Evolutionary conservation across 2,329 filamentous ascomycete species (phyloP).

Genomic region (Polytolypa hystricis): DNA sequence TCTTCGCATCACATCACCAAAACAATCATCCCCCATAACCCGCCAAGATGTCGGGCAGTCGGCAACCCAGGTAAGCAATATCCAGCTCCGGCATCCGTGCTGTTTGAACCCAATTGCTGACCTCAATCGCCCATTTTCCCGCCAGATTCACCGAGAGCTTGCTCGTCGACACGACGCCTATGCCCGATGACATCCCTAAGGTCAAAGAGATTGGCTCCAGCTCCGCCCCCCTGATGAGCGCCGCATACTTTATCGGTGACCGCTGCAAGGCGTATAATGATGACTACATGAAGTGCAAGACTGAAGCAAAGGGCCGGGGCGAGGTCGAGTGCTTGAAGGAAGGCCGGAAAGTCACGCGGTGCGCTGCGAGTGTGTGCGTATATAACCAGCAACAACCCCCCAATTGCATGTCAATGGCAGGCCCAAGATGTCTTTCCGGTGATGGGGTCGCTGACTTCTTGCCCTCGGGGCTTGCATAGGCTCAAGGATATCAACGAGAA

Average conservation of each 20-base stretch:
- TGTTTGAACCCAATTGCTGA: conserved; percentile 2
- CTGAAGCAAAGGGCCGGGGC: conserved; percentile 76
- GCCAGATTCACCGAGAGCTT: conserved; percentile 87
- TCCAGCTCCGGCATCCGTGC: too few relatives aligned
- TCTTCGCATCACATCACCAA: conserved; percentile 1
- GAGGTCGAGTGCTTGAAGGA: conserved; percentile 95
- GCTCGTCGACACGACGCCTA: conserved; percentile 91
- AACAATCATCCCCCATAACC: conserved; percentile 5
- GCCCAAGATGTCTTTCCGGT: too few relatives aligned
- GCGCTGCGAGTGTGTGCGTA: conserved; percentile 88
- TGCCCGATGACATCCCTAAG: conserved; percentile 81
- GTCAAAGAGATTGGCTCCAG: conserved; percentile 89
- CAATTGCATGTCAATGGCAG: too few relatives aligned
- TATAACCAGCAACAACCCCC: too few relatives aligned
- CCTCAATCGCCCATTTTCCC: conserved; percentile 1
- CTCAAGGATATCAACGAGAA: conserved; percentile 92
- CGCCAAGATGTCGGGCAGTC: conserved; percentile 11
- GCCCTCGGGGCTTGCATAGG: conserved; percentile 36
- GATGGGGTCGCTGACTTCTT: not conserved
- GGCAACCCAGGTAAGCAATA: too few relatives aligned
- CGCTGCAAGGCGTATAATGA: conserved; percentile 94
- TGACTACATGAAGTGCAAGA: conserved; percentile 99
- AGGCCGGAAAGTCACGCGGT: conserved; percentile 90
- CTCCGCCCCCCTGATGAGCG: conserved; percentile 83
- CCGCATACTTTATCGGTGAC: conserved; percentile 92